These are phyloP conservation scores for Themeda triandra DNA, from an alignment of 176 grass and related monocot species.

Conservation along the genomic window DNA sequence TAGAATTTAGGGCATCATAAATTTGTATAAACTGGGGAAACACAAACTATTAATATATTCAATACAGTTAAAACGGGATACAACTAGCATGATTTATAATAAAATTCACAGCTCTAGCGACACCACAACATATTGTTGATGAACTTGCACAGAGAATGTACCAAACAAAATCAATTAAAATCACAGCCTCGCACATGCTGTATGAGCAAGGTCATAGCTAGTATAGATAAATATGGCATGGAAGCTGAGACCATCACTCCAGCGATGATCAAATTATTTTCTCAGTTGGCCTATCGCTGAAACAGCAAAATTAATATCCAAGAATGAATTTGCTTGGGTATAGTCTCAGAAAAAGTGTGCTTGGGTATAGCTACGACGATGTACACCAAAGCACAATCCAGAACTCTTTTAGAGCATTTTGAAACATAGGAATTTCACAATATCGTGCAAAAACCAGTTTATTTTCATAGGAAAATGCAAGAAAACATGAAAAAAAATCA, in stretches of 20 bases:
- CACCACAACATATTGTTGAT: background rate
- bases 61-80: background rate
- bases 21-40: background rate
- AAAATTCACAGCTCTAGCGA: background rate
- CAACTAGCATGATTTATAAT: background rate
- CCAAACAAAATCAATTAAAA: background rate
- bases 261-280: background rate
- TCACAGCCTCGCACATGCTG: background rate
- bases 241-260: background rate
- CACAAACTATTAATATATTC: background rate
- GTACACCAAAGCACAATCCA: background rate
- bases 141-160: background rate
- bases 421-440: background rate
- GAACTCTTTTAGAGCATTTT: background rate
- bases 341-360: background rate
- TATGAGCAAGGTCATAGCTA: background rate
- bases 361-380: background rate
- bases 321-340: background rate
- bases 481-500: background rate
- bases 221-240: background rate
- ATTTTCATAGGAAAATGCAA: background rate
- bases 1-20: background rate
- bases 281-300: background rate
- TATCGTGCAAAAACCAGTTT: background rate
- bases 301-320: background rate